Conservation (phyloP, 2,329 filamentous ascomycete species). For the Zelopaecilomyces penicillatus region DNA sequence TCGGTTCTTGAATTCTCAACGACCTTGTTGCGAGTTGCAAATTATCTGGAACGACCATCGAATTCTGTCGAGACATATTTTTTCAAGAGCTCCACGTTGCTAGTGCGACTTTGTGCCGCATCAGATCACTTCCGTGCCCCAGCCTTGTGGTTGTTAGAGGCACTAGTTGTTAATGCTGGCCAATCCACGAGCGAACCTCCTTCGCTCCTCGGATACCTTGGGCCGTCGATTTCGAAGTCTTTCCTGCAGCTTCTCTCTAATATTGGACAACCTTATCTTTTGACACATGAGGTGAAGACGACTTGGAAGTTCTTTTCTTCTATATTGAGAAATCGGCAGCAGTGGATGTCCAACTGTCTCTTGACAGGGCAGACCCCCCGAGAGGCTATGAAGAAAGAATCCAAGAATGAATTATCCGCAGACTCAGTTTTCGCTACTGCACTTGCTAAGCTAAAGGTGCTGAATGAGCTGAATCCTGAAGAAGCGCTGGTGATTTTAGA, state of each 20-base stretch:
- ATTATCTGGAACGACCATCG: conserved; percentile 52
- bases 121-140: conserved; percentile 58
- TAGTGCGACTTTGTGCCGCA: conserved; percentile 68
- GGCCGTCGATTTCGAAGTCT: conserved; percentile 70
- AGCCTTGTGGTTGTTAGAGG: conserved; percentile 61
- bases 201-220: conserved; percentile 88
- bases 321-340: conserved; percentile 81
- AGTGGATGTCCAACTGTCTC: conserved; percentile 92
- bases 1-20: conserved; percentile 59
- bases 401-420: conserved; percentile 37
- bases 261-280: conserved; percentile 66
- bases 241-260: conserved; percentile 73
- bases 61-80: conserved; percentile 66
- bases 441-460: conserved; percentile 58
- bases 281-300: conserved; percentile 53
- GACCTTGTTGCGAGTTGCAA: conserved; percentile 61
- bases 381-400: conserved; percentile 55
- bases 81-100: conserved; percentile 69
- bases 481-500: conserved; percentile 70
- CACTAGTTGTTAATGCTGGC: conserved; percentile 62
- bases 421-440: conserved; percentile 68
- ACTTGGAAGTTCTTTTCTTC: conserved; percentile 84
- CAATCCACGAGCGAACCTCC: conserved; percentile 66
- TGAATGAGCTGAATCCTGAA: conserved; percentile 54
- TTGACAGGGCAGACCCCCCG: conserved; percentile 81